Conservation (phyloP, 345 rosid species). For the Triadica sebifera region DNA sequence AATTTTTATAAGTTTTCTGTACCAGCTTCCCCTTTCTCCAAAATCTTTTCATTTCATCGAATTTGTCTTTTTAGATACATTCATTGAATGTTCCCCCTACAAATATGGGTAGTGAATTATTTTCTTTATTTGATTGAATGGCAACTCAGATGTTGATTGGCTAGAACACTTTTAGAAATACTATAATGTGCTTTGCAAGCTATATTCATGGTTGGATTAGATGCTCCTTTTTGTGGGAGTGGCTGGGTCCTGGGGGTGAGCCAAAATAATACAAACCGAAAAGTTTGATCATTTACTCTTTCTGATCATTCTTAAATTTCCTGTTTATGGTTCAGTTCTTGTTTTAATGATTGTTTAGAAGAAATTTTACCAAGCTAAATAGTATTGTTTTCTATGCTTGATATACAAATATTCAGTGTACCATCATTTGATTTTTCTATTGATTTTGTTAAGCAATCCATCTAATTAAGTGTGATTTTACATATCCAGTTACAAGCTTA, state of each 20-base stretch:
- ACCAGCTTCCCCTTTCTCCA: background rate
- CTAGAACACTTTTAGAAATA: background rate
- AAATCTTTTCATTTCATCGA: background rate
- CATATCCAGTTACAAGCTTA: background rate
- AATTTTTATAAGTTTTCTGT: constrained; percentile 22
- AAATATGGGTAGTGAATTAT: constrained; percentile 24
- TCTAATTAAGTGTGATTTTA: background rate
- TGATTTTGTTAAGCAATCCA: background rate
- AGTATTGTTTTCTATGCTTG: too few species aligned
- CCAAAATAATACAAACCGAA: background rate
- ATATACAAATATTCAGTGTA: too few species aligned
- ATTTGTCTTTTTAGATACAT: constrained; percentile 23
- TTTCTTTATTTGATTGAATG: constrained; percentile 13
- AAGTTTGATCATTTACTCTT: background rate
- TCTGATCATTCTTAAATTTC: background rate
- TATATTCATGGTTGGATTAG: background rate
- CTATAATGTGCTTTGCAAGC: background rate
- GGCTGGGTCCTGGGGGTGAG: background rate
- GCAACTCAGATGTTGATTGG: constrained; percentile 3
- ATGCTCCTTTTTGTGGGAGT: background rate
- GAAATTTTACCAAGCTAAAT: too few species aligned
- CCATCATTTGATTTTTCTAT: background rate
- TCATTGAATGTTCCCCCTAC: constrained; percentile 15
- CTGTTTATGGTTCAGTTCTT: too few species aligned
- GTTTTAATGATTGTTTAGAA: too few species aligned